phyloP scores from a whole-genome alignment of 1,284 basidiomycete genomes.

The Laetiporus sulphureus region DNA sequence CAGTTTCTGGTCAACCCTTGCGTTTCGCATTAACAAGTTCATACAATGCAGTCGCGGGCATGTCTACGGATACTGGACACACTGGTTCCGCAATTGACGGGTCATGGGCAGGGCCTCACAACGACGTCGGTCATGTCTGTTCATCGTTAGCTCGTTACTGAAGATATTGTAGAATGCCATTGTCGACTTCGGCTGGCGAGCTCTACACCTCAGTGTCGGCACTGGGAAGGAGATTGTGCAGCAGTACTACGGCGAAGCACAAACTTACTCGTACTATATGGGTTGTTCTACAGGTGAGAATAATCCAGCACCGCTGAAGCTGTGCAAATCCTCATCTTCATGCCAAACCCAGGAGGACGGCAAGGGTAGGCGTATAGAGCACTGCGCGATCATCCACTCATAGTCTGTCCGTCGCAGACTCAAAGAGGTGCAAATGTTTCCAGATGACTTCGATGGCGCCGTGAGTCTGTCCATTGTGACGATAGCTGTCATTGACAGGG shows the following conservation, averaged over 20 bases:
- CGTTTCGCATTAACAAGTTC: too few relatives aligned
- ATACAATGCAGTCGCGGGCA: slow-evolving; percentile 19
- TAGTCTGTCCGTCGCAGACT: slow-evolving; percentile 10
- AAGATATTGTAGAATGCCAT: slow-evolving; percentile 18
- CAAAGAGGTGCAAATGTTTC: slow-evolving; percentile 22
- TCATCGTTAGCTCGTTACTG: neutral
- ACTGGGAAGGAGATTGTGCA: slow-evolving; percentile 22
- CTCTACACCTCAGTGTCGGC: slow-evolving; percentile 22
- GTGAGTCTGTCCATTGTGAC: too few relatives aligned
- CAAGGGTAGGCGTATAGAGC: slow-evolving; percentile 21
- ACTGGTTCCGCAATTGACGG: slow-evolving; percentile 13
- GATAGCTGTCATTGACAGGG: too few relatives aligned
- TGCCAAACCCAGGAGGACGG: slow-evolving; percentile 20
- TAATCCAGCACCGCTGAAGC: too few relatives aligned
- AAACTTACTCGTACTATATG: slow-evolving; percentile 23
- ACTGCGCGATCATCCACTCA: neutral
- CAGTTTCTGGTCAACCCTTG: too few relatives aligned
- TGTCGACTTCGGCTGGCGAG: slow-evolving; percentile 24
- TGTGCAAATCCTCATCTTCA: too few relatives aligned
- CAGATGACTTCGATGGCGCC: slow-evolving; percentile 25
- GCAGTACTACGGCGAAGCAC: slow-evolving; percentile 18
- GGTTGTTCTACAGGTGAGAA: slow-evolving; percentile 24
- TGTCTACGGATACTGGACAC: slow-evolving; percentile 24
- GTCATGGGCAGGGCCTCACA: slow-evolving; percentile 22
- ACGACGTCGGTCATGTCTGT: slow-evolving; percentile 15